Evolutionary conservation across 2,329 filamentous ascomycete genomes (phyloP).

Genomic region (Colletotrichum chlorophyti): DNA sequence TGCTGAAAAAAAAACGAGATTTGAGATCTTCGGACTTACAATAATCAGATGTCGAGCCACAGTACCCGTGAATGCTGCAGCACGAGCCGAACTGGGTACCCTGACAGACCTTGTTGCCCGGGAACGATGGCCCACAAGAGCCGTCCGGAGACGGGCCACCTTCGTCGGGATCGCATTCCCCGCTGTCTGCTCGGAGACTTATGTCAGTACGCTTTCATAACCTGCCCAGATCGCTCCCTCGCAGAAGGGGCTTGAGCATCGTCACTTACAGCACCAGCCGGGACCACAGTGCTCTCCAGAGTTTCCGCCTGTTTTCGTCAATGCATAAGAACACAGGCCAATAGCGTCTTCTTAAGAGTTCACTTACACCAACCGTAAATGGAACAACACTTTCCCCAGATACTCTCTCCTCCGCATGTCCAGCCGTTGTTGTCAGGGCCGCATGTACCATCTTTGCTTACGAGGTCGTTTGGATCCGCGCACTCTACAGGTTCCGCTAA

Average conservation of each 20-base stretch:
- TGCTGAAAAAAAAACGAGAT: too few species aligned
- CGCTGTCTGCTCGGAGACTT: too few species aligned
- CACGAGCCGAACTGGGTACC: not conserved
- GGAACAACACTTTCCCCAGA: not conserved
- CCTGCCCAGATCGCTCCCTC: too few species aligned
- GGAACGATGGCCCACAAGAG: not conserved
- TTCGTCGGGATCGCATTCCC: not conserved
- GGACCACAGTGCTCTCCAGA: too few species aligned
- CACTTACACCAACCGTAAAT: conserved; percentile 2
- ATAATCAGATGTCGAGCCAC: not conserved
- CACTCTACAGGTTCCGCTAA: too few species aligned
- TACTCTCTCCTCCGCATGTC: not conserved
- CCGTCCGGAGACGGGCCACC: not conserved
- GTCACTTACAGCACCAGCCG: too few species aligned
- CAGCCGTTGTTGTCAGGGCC: not conserved
- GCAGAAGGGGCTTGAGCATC: too few species aligned
- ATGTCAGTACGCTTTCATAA: too few species aligned
- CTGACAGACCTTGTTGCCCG: not conserved
- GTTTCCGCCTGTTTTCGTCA: too few species aligned
- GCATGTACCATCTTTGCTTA: not conserved
- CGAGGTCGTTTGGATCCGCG: not conserved
- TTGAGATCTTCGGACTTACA: too few species aligned
- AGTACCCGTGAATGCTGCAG: not conserved
- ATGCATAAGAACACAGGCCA: too few species aligned
- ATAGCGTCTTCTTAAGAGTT: too few species aligned